These are phyloP conservation scores for Phalaenopsis hybrid DNA, from an alignment of 116 monocot genomes.

Conservation along the genomic window DNA sequence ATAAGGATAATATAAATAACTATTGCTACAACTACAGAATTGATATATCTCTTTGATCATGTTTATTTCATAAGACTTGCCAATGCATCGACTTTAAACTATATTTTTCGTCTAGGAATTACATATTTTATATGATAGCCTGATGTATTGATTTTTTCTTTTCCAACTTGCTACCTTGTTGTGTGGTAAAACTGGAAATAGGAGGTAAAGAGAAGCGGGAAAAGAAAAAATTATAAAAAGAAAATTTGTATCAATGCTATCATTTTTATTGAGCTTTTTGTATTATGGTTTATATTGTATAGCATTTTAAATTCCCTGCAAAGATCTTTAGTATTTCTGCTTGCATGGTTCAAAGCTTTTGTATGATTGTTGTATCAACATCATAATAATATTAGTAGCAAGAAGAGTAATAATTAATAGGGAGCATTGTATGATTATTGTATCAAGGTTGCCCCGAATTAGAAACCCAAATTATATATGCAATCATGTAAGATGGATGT, in stretches of 20 bases:
- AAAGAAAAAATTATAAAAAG: not conserved
- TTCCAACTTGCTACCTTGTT: too few species aligned
- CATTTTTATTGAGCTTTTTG: not conserved
- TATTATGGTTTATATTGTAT: not conserved
- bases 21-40: not conserved
- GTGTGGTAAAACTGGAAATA: too few species aligned
- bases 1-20: not conserved
- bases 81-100: not conserved
- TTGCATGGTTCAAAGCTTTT: not conserved
- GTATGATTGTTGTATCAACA: too few species aligned
- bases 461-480: too few species aligned
- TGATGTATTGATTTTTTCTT: too few species aligned
- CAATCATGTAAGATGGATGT: too few species aligned
- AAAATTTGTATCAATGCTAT: not conserved
- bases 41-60: not conserved
- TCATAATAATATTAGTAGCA: too few species aligned
- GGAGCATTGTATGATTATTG: too few species aligned
- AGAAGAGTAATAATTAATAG: too few species aligned
- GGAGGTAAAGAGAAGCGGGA: not conserved
- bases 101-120: not conserved
- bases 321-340: not conserved
- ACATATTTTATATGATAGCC: too few species aligned
- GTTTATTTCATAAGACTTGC: not conserved
- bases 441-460: too few species aligned
- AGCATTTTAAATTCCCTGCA: not conserved